Conservation (phyloP, 2,329 filamentous ascomycete species). For the Incumbomyces delicatus region DNA sequence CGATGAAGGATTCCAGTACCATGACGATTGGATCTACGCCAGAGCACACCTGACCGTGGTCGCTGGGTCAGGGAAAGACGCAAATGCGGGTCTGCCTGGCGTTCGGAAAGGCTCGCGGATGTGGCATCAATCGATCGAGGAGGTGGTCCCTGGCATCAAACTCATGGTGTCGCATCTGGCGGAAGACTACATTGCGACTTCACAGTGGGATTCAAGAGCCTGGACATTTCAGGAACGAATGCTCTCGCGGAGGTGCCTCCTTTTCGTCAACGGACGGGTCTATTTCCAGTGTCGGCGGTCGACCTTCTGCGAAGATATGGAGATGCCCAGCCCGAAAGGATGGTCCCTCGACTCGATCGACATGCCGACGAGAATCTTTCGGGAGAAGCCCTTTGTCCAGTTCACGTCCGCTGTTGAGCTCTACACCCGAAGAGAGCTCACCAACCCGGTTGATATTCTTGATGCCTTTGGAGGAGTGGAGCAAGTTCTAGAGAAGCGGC, state of each 20-base stretch:
- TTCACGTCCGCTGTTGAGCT: constrained; percentile 21
- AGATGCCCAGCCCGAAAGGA: constrained; percentile 16
- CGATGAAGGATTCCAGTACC: constrained; percentile 21
- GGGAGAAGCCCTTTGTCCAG: constrained; percentile 20
- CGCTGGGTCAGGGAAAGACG: constrained; percentile 14
- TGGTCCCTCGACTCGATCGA: constrained; percentile 22
- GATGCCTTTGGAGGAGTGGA: constrained; percentile 20
- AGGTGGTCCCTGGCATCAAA: constrained; percentile 17
- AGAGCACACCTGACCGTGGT: constrained; percentile 7
- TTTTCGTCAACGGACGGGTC: constrained; percentile 26
- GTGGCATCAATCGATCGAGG: constrained; percentile 20
- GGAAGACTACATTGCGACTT: constrained; percentile 23
- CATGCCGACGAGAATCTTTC: constrained; percentile 21
- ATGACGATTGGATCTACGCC: constrained; percentile 21
- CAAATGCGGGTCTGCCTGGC: constrained; percentile 21
- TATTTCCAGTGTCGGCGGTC: constrained; percentile 21
- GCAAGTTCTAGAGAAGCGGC: constrained; percentile 19
- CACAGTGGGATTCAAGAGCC: constrained; percentile 28
- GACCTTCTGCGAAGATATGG: constrained; percentile 21
- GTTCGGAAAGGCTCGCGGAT: constrained; percentile 20
- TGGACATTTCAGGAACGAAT: constrained; percentile 35
- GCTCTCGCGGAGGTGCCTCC: constrained; percentile 27
- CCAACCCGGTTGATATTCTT: constrained; percentile 18
- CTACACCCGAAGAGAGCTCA: constrained; percentile 21
- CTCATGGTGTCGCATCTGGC: constrained; percentile 22